Evolutionary conservation across 805 yeast genomes (phyloP), one percentile per base, ranked within the genome.

Genomic region (Candida namnaoensis): DNA sequence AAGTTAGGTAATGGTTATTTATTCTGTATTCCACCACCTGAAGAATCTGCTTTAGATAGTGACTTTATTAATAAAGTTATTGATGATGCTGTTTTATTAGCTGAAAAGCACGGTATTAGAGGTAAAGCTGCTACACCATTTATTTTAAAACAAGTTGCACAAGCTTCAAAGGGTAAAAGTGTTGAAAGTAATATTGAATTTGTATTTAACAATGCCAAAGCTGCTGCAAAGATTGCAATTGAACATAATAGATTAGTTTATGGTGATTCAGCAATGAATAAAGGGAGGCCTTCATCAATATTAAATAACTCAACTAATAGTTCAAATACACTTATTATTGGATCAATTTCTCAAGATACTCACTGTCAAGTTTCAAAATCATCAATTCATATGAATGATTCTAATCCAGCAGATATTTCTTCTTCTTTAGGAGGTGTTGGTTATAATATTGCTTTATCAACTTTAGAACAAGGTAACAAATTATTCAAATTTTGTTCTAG

Each of bases 101-200:
- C 95, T 1, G 64, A 63, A 6, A 39, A 45, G 5, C 47, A 54
- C 30, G 78, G 79, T 0, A 68, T 88, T 15, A 46, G 51, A 10
- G 96, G 96, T 7, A 88, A 88, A 57, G 74, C 75, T 8, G 65
- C 82, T 36, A 88, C 96, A 1, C 96, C 96, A 19, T 88, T 79
- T 53, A 58, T 88, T 50, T 70, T 88, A 36, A 63, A 70, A 34
- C 73, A 73, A 43, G 79, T 88, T 41, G 81, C 88, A 46, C 62
- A 68, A 40, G 71, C 68, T n/a, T 84, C 95, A 0, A 57, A 72
- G 14, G 96, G 95, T 4, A 64, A 63, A 37, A 80, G 90, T 34
- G 82, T 87, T 14, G 67, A 68, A 41, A 77, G 86, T 35, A 88
- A 88, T 60, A 68, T 82, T 41, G 77, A 75, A 41, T 83, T 88